Conservation (phyloP, 1,284 basidiomycete species). For the Anthracocystis panici-leucophaei region DNA sequence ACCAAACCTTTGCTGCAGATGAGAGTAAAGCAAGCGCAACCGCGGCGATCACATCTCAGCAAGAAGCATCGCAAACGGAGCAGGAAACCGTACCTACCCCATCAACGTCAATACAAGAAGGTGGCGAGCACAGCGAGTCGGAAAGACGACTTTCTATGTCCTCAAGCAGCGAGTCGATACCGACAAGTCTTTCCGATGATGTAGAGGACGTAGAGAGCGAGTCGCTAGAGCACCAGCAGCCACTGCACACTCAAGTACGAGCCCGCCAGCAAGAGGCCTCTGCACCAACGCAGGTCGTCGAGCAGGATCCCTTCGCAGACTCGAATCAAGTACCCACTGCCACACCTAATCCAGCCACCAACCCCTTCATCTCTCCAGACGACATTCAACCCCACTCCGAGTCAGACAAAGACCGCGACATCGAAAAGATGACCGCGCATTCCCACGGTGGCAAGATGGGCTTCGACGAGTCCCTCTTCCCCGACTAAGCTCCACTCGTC, state of each 20-base stretch:
- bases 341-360: background rate
- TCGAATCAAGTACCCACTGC: background rate
- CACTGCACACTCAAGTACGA: conserved; percentile 5
- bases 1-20: too few relatives aligned
- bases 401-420: conserved; percentile 13
- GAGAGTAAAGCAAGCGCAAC: too few relatives aligned
- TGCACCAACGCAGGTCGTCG: conserved; percentile 9
- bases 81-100: background rate
- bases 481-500: conserved; percentile 31
- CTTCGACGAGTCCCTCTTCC: conserved; percentile 22
- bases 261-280: background rate
- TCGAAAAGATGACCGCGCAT: conserved; percentile 13
- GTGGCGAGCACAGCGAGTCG: background rate
- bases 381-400: conserved; percentile 6
- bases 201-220: background rate
- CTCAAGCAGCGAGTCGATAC: conserved; percentile 6
- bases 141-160: background rate
- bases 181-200: conserved; percentile 1
- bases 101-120: background rate
- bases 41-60: background rate
- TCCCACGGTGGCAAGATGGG: conserved; percentile 2
- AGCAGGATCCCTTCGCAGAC: conserved; percentile 17
- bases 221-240: background rate
- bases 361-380: conserved; percentile 8
- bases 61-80: background rate